Evolutionary conservation across 768 basidiomycete genomes (phyloP).

Genomic region (Basidioascus undulatus): DNA sequence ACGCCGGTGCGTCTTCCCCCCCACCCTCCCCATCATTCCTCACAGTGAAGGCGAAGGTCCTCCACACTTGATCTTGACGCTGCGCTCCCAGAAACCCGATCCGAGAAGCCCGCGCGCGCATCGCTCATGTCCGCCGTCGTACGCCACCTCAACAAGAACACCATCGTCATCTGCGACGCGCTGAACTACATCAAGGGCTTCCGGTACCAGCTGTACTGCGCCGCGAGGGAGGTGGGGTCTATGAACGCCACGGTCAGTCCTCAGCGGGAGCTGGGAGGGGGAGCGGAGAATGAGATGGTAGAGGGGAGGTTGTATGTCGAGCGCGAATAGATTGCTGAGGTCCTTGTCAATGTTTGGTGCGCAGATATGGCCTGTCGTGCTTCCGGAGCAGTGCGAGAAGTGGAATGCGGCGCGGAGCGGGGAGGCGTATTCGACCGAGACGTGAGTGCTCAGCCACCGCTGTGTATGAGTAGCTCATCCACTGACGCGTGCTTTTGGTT

Average conservation of each 20-base stretch:
- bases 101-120: slow-evolving; percentile 73
- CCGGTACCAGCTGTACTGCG: slow-evolving; percentile 93
- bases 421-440: slow-evolving; percentile 33
- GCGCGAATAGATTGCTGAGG: too few species aligned
- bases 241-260: slow-evolving; percentile 59
- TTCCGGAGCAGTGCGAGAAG: slow-evolving; percentile 45
- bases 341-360: too few species aligned
- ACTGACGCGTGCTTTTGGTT: too few species aligned
- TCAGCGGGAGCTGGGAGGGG: too few species aligned
- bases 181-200: slow-evolving; percentile 97
- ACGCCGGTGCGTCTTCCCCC: too few species aligned
- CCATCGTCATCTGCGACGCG: slow-evolving; percentile 67
- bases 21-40: too few species aligned
- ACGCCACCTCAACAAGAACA: slow-evolving; percentile 42
- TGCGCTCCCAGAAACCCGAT: slow-evolving; percentile 31
- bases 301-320: too few species aligned
- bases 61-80: neutral
- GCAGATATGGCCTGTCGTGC: slow-evolving; percentile 57
- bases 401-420: slow-evolving; percentile 41
- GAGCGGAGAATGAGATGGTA: too few species aligned
- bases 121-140: slow-evolving; percentile 62
- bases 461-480: too few species aligned
- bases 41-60: slow-evolving; percentile 9
- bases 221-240: slow-evolving; percentile 63
- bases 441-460: slow-evolving; percentile 42